Base-by-base conservation (phyloP, 331 rosid genomes). In the Malus hybrid region DNA sequence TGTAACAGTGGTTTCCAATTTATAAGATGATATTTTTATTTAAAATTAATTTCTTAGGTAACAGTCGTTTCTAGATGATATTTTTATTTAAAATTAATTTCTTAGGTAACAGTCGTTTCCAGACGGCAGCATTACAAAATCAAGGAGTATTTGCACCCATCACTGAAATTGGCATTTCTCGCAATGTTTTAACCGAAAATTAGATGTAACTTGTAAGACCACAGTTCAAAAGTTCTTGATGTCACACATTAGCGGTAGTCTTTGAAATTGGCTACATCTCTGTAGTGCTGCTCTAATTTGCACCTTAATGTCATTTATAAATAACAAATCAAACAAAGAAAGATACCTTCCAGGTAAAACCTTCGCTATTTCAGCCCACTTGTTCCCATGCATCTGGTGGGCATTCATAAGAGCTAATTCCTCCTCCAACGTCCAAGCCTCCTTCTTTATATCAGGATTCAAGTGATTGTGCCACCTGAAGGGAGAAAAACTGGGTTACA, bases 381-480 rank as follows among this genome's bases (percentile, higher is more conserved):
- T 92, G 82, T 95, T 95, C 84, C 97, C 99, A 81, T 90, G 84
- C 16, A 66, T 55, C 73, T 36, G 89, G 86, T 95, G 99, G 79
- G 98, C 97, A 74, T 88, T 82, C 97, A 95, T 95, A 63, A 95
- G 85, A 64, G 91, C 88, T 74, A 86, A 69, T 84, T 95, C 99
- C 90, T 95, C 99, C 50, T 88, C 97, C 80, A 84, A 73, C 4
- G 93, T 87, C 99, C 99, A 95, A 52, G 99, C 97, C 70, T 90
- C 99, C 82, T 86, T 95, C 83, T 87, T 95, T 85, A 95, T 95
- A 22, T 84, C 93, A 44, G 99, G 99, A 85, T 95, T 95, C 77
- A 95, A 87, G 87, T 95, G 97, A 84, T 95, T 95, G 86, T 95
- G 99, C 99, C 99, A 95, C 89, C 99, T 95, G 87, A 70, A 82